A percentile compares a stretch with the other conserved stretches of the same genome.
Conservation (phyloP, 495 filamentous ascomycete species). For the Xylaria bambusicola region DNA sequence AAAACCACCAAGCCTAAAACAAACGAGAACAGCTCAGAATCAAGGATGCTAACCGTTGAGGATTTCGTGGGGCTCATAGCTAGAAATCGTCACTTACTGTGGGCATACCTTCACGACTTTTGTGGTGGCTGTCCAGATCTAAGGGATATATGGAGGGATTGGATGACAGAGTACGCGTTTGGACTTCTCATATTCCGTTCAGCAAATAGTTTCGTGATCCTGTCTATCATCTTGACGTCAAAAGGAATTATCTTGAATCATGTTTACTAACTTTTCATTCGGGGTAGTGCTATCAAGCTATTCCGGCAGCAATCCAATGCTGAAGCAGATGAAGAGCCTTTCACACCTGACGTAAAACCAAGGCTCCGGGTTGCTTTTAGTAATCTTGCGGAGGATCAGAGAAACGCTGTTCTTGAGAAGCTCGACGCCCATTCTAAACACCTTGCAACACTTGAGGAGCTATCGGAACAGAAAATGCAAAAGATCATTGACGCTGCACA, state of each 20-base stretch:
- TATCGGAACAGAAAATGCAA: conserved; percentile 53
- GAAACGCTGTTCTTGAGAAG: conserved; percentile 35
- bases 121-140: conserved; percentile 63
- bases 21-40: conserved; percentile 6
- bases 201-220: too few relatives aligned
- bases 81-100: conserved; percentile 54
- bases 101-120: conserved; percentile 64
- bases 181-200: too few relatives aligned
- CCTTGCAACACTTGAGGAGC: conserved; percentile 46
- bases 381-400: conserved; percentile 41
- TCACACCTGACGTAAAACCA: conserved; percentile 46
- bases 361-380: conserved; percentile 49
- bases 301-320: background rate
- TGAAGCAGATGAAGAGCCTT: conserved; percentile 9
- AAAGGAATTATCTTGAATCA: background rate
- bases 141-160: conserved; percentile 50
- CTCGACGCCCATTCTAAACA: conserved; percentile 58
- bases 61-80: conserved; percentile 61
- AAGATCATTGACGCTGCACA: conserved; percentile 39
- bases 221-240: background rate
- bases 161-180: conserved; percentile 34
- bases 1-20: conserved; percentile 40
- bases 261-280: background rate
- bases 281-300: conserved; percentile 10
- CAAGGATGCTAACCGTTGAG: conserved; percentile 55